These are phyloP conservation scores for Zymoseptoria ardabiliae DNA, from an alignment of 2,329 filamentous ascomycete species.

Conservation along the genomic window DNA sequence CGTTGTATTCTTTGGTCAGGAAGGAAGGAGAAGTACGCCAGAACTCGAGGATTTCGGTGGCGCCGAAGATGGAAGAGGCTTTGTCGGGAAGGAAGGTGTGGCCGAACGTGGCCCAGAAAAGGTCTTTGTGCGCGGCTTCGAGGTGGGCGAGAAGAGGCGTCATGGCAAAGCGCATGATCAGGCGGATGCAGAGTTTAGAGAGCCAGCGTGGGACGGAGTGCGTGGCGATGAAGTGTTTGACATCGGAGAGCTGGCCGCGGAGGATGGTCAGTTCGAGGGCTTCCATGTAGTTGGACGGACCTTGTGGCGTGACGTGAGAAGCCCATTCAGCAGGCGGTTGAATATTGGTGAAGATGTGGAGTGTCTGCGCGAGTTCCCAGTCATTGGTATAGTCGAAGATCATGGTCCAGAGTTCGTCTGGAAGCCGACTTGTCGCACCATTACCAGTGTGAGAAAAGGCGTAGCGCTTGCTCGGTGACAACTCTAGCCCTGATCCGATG, in stretches of 20 bases:
- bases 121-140: conserved; percentile 58
- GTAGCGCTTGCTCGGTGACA: conserved; percentile 26
- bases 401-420: conserved; percentile 82
- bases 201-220: conserved; percentile 64
- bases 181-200: conserved; percentile 72
- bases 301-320: conserved; percentile 54
- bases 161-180: conserved; percentile 86
- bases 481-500: conserved; percentile 63
- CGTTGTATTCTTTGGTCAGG: conserved; percentile 76
- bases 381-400: conserved; percentile 78
- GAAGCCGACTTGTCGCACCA: conserved; percentile 44
- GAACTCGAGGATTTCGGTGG: conserved; percentile 79
- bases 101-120: conserved; percentile 82
- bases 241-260: conserved; percentile 59
- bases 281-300: conserved; percentile 63
- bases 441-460: conserved; percentile 29
- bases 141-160: conserved; percentile 69
- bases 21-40: conserved; percentile 82
- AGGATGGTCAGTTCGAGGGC: conserved; percentile 82
- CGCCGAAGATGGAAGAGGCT: conserved; percentile 78
- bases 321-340: conserved; percentile 68
- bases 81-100: conserved; percentile 77
- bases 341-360: conserved; percentile 74
- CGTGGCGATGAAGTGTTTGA: conserved; percentile 65
- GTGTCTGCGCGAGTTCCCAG: conserved; percentile 79